Percentiles rank a stretch among this genome's conserved stretches.
Conservation (phyloP, 371 early-diverging fungal genomes). For the Basidiobolus meristosporus region DNA sequence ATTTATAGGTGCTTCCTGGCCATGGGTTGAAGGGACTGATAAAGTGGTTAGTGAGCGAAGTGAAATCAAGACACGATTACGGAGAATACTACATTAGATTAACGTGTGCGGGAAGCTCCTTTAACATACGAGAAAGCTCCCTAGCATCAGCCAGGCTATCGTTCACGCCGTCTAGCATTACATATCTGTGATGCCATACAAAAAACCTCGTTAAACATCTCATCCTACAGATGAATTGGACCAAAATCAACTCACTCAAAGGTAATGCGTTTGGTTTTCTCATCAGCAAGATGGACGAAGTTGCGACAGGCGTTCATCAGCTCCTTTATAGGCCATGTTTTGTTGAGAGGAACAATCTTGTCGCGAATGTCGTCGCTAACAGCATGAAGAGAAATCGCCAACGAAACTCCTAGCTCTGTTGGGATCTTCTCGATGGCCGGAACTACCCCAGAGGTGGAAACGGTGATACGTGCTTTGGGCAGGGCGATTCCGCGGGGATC, state of each 20-base stretch:
- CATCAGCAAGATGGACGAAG: conserved; percentile 24
- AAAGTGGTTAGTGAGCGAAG: neutral
- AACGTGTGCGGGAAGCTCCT: conserved; percentile 52
- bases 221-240: neutral
- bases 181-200: conserved; percentile 37
- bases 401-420: conserved; percentile 51
- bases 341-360: conserved; percentile 72
- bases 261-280: conserved; percentile 31
- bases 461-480: conserved; percentile 55
- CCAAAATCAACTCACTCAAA: conserved; percentile 28
- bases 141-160: conserved; percentile 49
- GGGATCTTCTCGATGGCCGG: conserved; percentile 58
- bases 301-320: conserved; percentile 51
- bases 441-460: conserved; percentile 82
- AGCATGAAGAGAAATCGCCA: conserved; percentile 82
- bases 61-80: neutral
- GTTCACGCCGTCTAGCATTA: conserved; percentile 68
- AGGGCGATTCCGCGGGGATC: conserved; percentile 43
- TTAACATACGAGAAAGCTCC: conserved; percentile 33
- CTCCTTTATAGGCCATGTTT: conserved; percentile 44
- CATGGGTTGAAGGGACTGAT: conserved; percentile 56
- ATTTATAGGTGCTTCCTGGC: conserved; percentile 44
- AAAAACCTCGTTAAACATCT: too few relatives aligned
- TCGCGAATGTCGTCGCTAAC: conserved; percentile 56
- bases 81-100: conserved; percentile 52